phyloP scores from a whole-genome alignment of 805 yeast species.

The Yarrowia yakushimensis region DNA sequence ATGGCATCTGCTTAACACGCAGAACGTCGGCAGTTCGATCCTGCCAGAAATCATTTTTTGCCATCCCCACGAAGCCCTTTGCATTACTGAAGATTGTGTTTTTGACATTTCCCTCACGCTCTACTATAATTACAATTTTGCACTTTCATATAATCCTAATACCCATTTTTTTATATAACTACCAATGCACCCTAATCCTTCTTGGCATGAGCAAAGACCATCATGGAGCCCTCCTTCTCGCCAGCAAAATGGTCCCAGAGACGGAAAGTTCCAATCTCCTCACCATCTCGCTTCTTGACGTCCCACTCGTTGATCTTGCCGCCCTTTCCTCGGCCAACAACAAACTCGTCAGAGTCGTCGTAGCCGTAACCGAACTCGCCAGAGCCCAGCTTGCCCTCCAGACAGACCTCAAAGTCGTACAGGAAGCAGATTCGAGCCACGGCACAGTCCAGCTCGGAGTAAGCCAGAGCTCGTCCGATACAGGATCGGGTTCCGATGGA shows the following conservation, averaged over 20 bases:
- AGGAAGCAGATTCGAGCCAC: constrained; percentile 27
- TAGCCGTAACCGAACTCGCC: constrained; percentile 28
- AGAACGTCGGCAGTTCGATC: constrained; percentile 99
- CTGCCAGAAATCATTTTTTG: constrained; percentile 47
- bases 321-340: constrained; percentile 23
- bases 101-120: too few species aligned
- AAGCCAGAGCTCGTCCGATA: constrained; percentile 28
- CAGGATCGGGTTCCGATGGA: constrained; percentile 29
- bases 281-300: constrained; percentile 26
- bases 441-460: constrained; percentile 28
- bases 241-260: constrained; percentile 29
- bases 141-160: too few species aligned
- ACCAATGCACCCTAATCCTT: constrained; percentile 19
- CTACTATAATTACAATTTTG: too few species aligned
- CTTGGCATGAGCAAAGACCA: constrained; percentile 12
- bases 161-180: neutral
- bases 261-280: constrained; percentile 24
- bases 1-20: constrained; percentile 99
- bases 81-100: too few species aligned
- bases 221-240: constrained; percentile 28
- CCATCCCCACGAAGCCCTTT: too few species aligned
- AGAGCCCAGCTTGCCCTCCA: constrained; percentile 27
- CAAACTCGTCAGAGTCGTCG: constrained; percentile 22
- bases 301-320: constrained; percentile 24
- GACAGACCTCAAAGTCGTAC: constrained; percentile 28